These are phyloP conservation scores for Phytomonas serpens DNA, from an alignment of 208 protist species.

Conservation along the genomic window DNA sequence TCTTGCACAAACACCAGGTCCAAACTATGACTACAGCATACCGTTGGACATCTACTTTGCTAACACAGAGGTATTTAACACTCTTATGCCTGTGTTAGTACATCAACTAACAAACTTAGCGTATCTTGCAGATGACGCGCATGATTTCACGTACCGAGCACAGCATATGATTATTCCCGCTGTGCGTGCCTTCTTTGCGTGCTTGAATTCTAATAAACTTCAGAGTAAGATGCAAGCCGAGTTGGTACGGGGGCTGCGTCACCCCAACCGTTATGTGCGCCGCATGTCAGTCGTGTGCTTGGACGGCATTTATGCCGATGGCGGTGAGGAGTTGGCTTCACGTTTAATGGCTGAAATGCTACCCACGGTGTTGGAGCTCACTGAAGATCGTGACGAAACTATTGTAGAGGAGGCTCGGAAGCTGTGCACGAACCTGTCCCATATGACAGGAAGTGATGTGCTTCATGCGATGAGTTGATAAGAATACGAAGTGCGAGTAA, in stretches of 20 bases:
- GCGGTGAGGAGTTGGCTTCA: conserved; percentile 83
- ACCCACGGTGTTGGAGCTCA: conserved; percentile 83
- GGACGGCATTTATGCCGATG: conserved; percentile 81
- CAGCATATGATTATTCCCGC: conserved; percentile 71
- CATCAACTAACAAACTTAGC: conserved; percentile 72
- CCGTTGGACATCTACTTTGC: conserved; percentile 66
- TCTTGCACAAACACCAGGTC: conserved; percentile 53
- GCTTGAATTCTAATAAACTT: conserved; percentile 58
- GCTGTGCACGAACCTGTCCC: conserved; percentile 76
- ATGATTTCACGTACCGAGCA: conserved; percentile 60
- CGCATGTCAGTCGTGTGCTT: conserved; percentile 54
- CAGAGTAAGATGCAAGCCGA: conserved; percentile 84
- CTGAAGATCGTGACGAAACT: conserved; percentile 69
- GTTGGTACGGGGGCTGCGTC: conserved; percentile 60
- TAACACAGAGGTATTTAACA: conserved; percentile 66
- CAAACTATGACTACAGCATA: conserved; percentile 73
- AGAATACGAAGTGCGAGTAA: conserved; percentile 7
- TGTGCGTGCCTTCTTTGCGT: conserved; percentile 66
- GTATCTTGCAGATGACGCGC: conserved; percentile 51
- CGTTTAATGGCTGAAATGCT: conserved; percentile 86
- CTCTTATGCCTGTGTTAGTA: conserved; percentile 73
- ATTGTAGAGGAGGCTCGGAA: conserved; percentile 77
- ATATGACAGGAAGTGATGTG: conserved; percentile 85
- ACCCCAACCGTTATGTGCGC: conserved; percentile 66
- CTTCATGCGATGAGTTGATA: conserved; percentile 75